Evolutionary conservation across 2,329 filamentous ascomycete genomes (phyloP).

Genomic region (Phialocephala subalpina): DNA sequence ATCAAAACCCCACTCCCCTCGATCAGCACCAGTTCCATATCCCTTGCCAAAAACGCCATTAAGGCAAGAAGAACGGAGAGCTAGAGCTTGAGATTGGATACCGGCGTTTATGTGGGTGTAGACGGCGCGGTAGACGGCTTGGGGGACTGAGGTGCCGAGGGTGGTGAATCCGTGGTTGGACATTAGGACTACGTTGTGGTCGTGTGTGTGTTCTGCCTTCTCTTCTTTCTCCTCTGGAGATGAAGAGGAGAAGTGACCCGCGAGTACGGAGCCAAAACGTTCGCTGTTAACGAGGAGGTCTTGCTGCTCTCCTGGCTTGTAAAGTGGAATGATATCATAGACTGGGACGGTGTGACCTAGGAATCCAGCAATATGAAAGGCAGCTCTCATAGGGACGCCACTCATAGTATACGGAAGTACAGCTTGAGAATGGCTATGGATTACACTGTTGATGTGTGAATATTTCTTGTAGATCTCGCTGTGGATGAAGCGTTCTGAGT

Average conservation of each 20-base stretch:
- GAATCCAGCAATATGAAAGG: slow-evolving; percentile 54
- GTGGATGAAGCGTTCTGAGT: slow-evolving; percentile 55
- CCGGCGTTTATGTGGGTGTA: slow-evolving; percentile 54
- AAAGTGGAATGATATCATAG: slow-evolving; percentile 44
- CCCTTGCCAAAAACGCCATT: background rate
- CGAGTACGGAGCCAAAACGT: slow-evolving; percentile 47
- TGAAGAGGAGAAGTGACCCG: slow-evolving; percentile 43
- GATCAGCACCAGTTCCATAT: background rate
- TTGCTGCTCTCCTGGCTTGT: slow-evolving; percentile 40
- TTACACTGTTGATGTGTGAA: slow-evolving; percentile 48
- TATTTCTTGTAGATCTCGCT: slow-evolving; percentile 55
- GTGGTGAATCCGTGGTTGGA: slow-evolving; percentile 54
- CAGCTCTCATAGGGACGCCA: slow-evolving; percentile 50
- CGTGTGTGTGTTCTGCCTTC: background rate
- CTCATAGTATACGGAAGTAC: slow-evolving; percentile 53
- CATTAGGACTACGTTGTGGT: slow-evolving; percentile 49
- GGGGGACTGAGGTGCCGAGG: slow-evolving; percentile 47
- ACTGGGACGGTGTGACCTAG: slow-evolving; percentile 45
- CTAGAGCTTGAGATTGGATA: slow-evolving; percentile 50
- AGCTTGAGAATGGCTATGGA: slow-evolving; percentile 54
- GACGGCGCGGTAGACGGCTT: slow-evolving; percentile 51
- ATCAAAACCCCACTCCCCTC: background rate
- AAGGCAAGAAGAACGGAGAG: slow-evolving; percentile 26
- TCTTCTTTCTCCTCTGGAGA: background rate
- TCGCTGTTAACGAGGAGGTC: slow-evolving; percentile 49